Evolutionary conservation across 306 rosid genomes (phyloP).

Genomic region (Astragalus glycyphyllos): DNA sequence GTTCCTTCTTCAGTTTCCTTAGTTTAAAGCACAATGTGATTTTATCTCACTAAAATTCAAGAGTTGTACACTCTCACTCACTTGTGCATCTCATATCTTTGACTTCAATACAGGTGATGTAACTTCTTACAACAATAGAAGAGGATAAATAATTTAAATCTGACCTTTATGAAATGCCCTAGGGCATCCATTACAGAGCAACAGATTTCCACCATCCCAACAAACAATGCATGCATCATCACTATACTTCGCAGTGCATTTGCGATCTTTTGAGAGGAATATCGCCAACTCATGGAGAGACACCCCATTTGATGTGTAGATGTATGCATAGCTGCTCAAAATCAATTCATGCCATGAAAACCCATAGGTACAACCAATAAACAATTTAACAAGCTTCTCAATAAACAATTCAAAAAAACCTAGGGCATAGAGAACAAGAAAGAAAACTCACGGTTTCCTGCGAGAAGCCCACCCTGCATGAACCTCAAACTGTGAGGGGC

Average conservation of each 20-base stretch:
- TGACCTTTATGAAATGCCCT: slow-evolving; percentile 98
- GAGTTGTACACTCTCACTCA: not conserved
- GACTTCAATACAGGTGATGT: slow-evolving; percentile 7
- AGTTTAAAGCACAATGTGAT: slow-evolving; percentile 14
- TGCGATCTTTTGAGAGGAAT: slow-evolving; percentile 87
- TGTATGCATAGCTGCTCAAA: slow-evolving; percentile 88
- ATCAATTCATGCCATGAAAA: slow-evolving; percentile 46
- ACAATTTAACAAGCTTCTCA: slow-evolving; percentile 37
- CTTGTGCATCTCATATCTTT: slow-evolving; percentile 17
- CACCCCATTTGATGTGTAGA: slow-evolving; percentile 92
- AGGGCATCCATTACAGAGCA: slow-evolving; percentile 98
- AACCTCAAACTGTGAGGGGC: slow-evolving; percentile 95
- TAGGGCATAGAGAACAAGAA: not conserved
- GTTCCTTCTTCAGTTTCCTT: slow-evolving; percentile 14
- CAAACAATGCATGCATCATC: slow-evolving; percentile 94
- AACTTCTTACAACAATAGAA: slow-evolving; percentile 29
- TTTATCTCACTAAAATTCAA: slow-evolving; percentile 19
- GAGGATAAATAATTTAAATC: slow-evolving; percentile 41
- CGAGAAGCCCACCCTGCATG: slow-evolving; percentile 99
- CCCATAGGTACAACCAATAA: slow-evolving; percentile 23
- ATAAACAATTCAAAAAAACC: slow-evolving; percentile 21
- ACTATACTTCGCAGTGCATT: slow-evolving; percentile 78
- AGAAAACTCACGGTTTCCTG: slow-evolving; percentile 86
- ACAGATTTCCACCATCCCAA: slow-evolving; percentile 92
- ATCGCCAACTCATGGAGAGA: slow-evolving; percentile 93